Evolutionary conservation across 2,329 filamentous ascomycete genomes (phyloP), one percentile per base, ranked within the genome.

Genomic region (Trichoderma cornu-damae): DNA sequence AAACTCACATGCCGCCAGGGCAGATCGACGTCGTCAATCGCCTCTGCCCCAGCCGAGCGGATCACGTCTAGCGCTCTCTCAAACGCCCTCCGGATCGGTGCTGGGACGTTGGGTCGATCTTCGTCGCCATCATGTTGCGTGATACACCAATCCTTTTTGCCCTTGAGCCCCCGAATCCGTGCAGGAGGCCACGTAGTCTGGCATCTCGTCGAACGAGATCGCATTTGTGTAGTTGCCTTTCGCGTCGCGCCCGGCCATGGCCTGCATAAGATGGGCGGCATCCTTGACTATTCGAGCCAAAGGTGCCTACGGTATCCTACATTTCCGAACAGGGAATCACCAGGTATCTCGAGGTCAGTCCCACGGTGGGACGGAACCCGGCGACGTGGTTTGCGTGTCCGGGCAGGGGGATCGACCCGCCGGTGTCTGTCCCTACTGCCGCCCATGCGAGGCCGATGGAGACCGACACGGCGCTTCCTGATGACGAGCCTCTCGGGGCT

Each of bases 311-410:
- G 0, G 81, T 85, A 63, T 90, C 87, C 64, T 87, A 83, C 62
- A 83, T 79, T 30, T 78, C 69, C 2, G 78, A 81, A 3, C 89
- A 82, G 0, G 87, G 87, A 9, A 90, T 80, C 1, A 88, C 85
- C 4, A 86, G 73, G 59, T 79, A 70, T 20, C 83, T 75, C 4
- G 82, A 85, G 0, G 81, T 86, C 2, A 88, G 71, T 0, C 87
- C 87, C 3, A 87, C 81, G 0, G 84, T 86, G 0, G 86, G 84
- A 68, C 86, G 87, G 64, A 89, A 83, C 0, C 85, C 86, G 0
- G 88, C 85, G 3, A 88, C 67, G 57, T 85, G 86, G 71, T 82
- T 87, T 4, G 60, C 50, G 42, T 69, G 64, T 0, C 73, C 66
- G 0, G 87, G 86, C 8, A 75, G 76, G 3, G 87, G 66, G 54